Evolutionary conservation across 2,329 filamentous ascomycete genomes (phyloP), one percentile per base, ranked within the genome.

Genomic region (Aspergillus sergii): DNA sequence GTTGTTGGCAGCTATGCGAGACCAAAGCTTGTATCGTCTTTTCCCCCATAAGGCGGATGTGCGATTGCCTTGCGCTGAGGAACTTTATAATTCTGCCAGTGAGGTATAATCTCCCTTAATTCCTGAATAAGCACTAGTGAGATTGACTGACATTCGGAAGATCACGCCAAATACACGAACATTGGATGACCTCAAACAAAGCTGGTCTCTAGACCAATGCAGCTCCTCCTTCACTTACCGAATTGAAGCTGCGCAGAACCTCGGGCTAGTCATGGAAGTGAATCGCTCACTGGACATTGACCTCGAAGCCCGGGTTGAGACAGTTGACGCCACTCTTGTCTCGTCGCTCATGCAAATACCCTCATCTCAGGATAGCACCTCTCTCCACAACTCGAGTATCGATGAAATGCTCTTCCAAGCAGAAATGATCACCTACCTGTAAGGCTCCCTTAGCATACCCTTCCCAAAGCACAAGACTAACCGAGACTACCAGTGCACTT

Each of bases 191-290:
- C 63, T 76, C 11, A 60, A 93, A 63, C 86, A 91, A 56, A 77
- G 84, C 65, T 84, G 90, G 43, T 91, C 93, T 69, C 83, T 84
- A 1, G 86, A 85, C 12, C 85, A 88, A 46, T 84, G 88, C n/a
- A 82, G 84, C 34, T 94, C 92, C 0, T 94, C 92, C 0, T 94
- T 91, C 73, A 84, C 91, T 1, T 94, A 94, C 75, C 88, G 91
- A 16, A 89, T 96, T 59, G 88, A 92, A 43, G 91, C 91, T 1
- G 86, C 89, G 16, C 86, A 89, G 2, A 92, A 92, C 64, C 80
- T 96, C 0, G 91, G 90, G 7, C 85, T 87, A 64, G 89, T 94
- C 64, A 87, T 95, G 59, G 61, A 71, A 54, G 53, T 76, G 9
- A 72, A 69, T 36, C 66, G 60, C n/a, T 67, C 64, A 7, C 59